Percentiles rank a stretch among this genome's conserved stretches.
Evolutionary conservation across 306 rosid genomes (phyloP).

Genomic region (Cyamopsis tetragonoloba): DNA sequence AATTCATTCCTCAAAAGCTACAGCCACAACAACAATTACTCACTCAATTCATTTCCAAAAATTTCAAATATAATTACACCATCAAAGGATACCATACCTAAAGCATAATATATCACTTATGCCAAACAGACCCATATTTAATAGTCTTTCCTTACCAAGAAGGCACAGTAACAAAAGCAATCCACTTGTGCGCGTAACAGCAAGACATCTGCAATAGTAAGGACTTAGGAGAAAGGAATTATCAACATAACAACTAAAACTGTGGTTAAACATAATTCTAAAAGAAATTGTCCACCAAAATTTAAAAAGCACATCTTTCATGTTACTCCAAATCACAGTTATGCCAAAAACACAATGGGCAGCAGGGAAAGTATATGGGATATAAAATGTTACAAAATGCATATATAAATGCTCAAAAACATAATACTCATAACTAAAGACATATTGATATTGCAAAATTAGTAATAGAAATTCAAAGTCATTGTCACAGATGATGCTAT

Average conservation of each 20-base stretch:
- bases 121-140: constrained; percentile 4
- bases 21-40: constrained; percentile 17
- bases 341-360: too few relatives aligned
- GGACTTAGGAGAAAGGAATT: neutral
- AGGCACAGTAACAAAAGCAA: neutral
- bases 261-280: neutral
- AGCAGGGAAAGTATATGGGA: too few relatives aligned
- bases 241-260: neutral
- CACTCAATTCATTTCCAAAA: neutral
- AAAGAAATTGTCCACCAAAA: neutral
- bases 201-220: neutral
- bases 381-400: too few relatives aligned
- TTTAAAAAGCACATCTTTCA: neutral
- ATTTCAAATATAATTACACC: neutral
- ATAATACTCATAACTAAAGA: too few relatives aligned
- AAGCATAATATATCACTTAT: neutral
- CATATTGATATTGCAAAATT: too few relatives aligned
- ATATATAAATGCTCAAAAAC: too few relatives aligned
- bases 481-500: too few relatives aligned
- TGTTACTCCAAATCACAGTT: too few relatives aligned
- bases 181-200: too few relatives aligned
- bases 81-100: neutral
- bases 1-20: neutral
- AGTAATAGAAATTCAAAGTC: too few relatives aligned
- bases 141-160: constrained; percentile 9